These are phyloP conservation scores for Sclerotinia trifoliorum DNA, from an alignment of 2,329 filamentous ascomycete genomes.

Conservation along the genomic window DNA sequence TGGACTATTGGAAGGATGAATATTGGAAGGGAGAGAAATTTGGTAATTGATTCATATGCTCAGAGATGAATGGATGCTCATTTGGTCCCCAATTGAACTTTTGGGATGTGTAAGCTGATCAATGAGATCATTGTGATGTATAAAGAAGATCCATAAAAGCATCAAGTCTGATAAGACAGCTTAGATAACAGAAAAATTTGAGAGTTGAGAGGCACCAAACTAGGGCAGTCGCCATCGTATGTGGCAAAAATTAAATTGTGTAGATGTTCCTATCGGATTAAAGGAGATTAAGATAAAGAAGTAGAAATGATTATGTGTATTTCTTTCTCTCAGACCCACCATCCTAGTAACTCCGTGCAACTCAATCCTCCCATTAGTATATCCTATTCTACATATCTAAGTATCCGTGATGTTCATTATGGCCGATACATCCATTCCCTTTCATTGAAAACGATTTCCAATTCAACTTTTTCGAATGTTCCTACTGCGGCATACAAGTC, in stretches of 20 bases:
- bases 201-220: background rate
- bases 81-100: too few relatives aligned
- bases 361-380: background rate
- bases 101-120: background rate
- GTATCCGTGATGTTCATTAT: slow-evolving; percentile 9
- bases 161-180: background rate
- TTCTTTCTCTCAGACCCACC: background rate
- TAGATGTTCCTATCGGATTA: background rate
- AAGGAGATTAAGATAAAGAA: background rate
- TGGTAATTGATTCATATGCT: too few relatives aligned
- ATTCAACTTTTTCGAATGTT: slow-evolving; percentile 64
- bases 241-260: background rate
- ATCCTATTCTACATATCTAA: background rate
- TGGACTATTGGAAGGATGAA: too few relatives aligned
- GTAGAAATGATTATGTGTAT: background rate
- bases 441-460: slow-evolving; percentile 64
- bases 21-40: too few relatives aligned
- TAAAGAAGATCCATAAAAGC: background rate
- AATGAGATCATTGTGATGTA: background rate
- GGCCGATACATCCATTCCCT: slow-evolving; percentile 55
- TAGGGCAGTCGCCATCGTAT: background rate
- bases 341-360: background rate
- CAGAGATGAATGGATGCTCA: too few relatives aligned
- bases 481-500: slow-evolving; percentile 72
- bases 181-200: background rate